These are phyloP conservation scores for Tranzscheliella williamsii DNA, from an alignment of 1,284 basidiomycete genomes.

Conservation along the genomic window DNA sequence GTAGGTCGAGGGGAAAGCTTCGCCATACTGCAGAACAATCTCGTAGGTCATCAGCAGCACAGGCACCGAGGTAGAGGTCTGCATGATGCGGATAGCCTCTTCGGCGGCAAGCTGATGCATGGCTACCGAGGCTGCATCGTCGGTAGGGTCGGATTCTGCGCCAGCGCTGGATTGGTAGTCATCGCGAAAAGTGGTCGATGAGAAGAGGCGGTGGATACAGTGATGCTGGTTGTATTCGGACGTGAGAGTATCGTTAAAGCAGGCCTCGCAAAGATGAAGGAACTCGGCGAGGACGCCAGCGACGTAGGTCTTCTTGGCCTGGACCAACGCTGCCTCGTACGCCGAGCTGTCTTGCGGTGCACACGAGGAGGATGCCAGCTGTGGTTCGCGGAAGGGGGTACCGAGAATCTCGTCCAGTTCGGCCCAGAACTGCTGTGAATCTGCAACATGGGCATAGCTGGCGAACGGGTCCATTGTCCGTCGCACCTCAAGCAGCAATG, in stretches of 20 bases:
- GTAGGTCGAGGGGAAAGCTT: slow-evolving; percentile 30
- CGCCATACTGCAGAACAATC: slow-evolving; percentile 75
- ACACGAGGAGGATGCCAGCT: background rate
- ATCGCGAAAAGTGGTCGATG: slow-evolving; percentile 25
- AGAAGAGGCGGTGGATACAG: slow-evolving; percentile 39
- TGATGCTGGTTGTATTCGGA: slow-evolving; percentile 41
- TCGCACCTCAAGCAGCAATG: too few species aligned
- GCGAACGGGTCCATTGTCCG: slow-evolving; percentile 51
- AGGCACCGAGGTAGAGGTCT: slow-evolving; percentile 75
- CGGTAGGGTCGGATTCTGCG: background rate
- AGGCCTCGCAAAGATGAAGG: slow-evolving; percentile 45
- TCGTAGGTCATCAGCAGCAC: slow-evolving; percentile 78
- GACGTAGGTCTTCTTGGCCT: slow-evolving; percentile 30
- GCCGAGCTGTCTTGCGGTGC: too few species aligned
- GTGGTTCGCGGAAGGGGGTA: slow-evolving; percentile 18
- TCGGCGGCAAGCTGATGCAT: slow-evolving; percentile 36
- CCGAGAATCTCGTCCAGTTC: slow-evolving; percentile 52
- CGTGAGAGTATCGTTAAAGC: slow-evolving; percentile 33
- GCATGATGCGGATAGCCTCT: slow-evolving; percentile 35
- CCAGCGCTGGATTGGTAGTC: slow-evolving; percentile 3
- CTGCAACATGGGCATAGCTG: slow-evolving; percentile 35
- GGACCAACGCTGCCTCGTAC: background rate
- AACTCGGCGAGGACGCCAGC: slow-evolving; percentile 31
- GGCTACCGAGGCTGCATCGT: slow-evolving; percentile 1
- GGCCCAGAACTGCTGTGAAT: slow-evolving; percentile 46